A percentile compares a stretch with the other conserved stretches of the same genome.
Conservation (phyloP, 345 rosid species). For the Punica granatum region DNA sequence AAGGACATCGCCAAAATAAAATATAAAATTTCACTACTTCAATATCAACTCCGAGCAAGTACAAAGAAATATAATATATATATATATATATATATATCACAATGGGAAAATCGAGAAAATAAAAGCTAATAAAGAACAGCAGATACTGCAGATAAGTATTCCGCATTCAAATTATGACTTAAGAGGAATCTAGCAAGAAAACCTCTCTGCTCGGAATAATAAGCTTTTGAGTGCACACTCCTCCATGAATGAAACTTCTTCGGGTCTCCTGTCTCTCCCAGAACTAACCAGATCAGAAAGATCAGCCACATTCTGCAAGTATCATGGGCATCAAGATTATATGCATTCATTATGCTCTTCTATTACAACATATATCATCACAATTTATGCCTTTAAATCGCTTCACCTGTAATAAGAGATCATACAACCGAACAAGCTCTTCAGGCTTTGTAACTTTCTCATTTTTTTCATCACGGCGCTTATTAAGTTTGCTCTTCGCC, state of each 20-base stretch:
- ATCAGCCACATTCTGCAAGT: constrained; percentile 85
- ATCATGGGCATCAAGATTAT: neutral
- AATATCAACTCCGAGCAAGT: neutral
- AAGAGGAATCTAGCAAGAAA: constrained; percentile 8
- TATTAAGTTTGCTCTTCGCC: constrained; percentile 79
- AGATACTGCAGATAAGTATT: neutral
- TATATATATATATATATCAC: no score
- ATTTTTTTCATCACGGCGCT: constrained; percentile 79
- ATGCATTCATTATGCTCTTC: neutral
- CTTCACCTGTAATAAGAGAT: constrained; percentile 88
- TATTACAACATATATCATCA: neutral
- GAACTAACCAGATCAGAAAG: constrained; percentile 97
- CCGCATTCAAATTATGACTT: neutral
- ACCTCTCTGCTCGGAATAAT: constrained; percentile 95
- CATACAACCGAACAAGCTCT: constrained; percentile 93
- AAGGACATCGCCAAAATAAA: neutral
- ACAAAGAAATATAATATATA: no score
- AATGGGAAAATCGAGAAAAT: neutral
- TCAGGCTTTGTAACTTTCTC: constrained; percentile 90
- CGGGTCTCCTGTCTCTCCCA: constrained; percentile 88
- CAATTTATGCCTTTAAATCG: neutral
- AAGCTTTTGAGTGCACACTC: constrained; percentile 57
- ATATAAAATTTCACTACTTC: neutral
- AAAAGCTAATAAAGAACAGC: neutral
- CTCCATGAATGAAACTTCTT: constrained; percentile 81